phyloP scores from a whole-genome alignment of 2,329 filamentous ascomycete genomes.

The Aspergillus sp. region DNA sequence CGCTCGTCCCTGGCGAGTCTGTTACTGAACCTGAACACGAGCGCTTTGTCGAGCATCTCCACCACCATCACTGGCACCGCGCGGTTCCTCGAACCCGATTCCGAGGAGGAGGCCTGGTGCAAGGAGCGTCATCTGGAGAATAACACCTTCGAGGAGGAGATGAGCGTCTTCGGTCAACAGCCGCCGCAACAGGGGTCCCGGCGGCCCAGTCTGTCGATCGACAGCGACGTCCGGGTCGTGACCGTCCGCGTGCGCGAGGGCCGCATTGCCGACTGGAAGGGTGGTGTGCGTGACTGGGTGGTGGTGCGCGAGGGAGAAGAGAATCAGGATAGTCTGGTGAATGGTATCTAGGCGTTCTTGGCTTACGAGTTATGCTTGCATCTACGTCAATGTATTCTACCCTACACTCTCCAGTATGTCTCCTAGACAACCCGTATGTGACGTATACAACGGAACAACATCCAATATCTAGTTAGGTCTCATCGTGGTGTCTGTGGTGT shows the following conservation, averaged over 20 bases:
- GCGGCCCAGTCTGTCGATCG: slow-evolving; percentile 60
- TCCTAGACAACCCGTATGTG: too few relatives aligned
- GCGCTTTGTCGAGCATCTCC: slow-evolving; percentile 80
- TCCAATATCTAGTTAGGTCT: too few relatives aligned
- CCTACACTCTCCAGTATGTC: too few relatives aligned
- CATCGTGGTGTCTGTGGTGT: too few relatives aligned
- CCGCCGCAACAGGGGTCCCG: slow-evolving; percentile 24
- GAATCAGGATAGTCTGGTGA: slow-evolving; percentile 20
- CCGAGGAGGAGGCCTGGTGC: slow-evolving; percentile 81
- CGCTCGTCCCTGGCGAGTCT: slow-evolving; percentile 76
- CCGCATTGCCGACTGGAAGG: slow-evolving; percentile 91
- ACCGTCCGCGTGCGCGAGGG: slow-evolving; percentile 81
- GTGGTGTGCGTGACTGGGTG: slow-evolving; percentile 78
- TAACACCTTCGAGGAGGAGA: slow-evolving; percentile 73
- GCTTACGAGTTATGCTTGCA: neutral
- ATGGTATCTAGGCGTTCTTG: slow-evolving; percentile 19
- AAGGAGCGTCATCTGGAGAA: slow-evolving; percentile 82
- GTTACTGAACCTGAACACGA: slow-evolving; percentile 86
- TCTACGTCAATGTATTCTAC: neutral
- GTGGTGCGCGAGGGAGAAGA: slow-evolving; percentile 35
- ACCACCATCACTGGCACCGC: slow-evolving; percentile 93
- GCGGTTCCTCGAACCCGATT: slow-evolving; percentile 66
- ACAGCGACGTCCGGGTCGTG: slow-evolving; percentile 79
- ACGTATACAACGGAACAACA: too few relatives aligned
- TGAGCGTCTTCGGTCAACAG: slow-evolving; percentile 41